phyloP scores from a whole-genome alignment of 2,329 filamentous ascomycete species.

The Phyllosticta capitalensis region DNA sequence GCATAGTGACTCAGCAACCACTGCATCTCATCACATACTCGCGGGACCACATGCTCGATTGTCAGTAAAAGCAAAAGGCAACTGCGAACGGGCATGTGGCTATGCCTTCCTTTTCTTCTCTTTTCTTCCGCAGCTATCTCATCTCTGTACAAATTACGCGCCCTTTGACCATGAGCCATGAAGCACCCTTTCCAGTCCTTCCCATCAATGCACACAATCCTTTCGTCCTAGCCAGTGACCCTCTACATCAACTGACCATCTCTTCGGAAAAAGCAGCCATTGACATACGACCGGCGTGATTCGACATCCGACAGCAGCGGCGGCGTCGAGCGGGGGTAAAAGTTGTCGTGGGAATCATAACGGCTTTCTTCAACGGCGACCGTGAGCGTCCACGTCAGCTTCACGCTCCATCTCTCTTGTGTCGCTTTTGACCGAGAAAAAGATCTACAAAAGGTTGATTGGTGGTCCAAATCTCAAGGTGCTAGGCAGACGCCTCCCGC shows the following conservation, averaged over 20 bases:
- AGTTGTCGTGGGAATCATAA: neutral
- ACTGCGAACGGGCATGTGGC: too few relatives aligned
- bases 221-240: too few relatives aligned
- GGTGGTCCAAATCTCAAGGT: neutral
- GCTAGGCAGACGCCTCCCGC: neutral
- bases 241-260: slow-evolving; percentile 9
- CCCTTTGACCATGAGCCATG: too few relatives aligned
- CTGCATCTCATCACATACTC: too few relatives aligned
- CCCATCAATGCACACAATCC: too few relatives aligned
- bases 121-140: too few relatives aligned
- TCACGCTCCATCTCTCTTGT: neutral
- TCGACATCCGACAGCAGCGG: neutral
- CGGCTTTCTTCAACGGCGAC: neutral
- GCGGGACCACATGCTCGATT: too few relatives aligned
- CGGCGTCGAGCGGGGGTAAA: slow-evolving; percentile 5
- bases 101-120: too few relatives aligned
- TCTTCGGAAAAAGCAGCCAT: slow-evolving; percentile 11
- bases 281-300: slow-evolving; percentile 6
- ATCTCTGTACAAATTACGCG: too few relatives aligned
- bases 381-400: slow-evolving; percentile 3
- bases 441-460: neutral
- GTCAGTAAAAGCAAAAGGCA: too few relatives aligned
- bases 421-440: neutral
- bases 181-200: too few relatives aligned
- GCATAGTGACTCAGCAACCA: too few relatives aligned